Conservation (phyloP, 345 rosid genomes). For the Pistacia integerrima region DNA sequence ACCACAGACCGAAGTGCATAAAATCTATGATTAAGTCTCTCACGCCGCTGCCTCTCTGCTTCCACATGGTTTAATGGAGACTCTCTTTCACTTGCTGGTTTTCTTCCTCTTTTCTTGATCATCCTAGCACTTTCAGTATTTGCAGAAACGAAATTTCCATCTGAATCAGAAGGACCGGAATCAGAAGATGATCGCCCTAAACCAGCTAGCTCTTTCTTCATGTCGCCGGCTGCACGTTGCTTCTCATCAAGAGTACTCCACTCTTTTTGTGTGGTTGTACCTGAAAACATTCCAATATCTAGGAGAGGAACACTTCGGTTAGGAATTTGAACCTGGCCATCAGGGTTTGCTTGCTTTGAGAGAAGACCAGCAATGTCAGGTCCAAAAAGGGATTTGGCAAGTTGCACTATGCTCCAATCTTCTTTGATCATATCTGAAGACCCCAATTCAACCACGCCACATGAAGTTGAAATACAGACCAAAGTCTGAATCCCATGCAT, state of each 20-base stretch:
- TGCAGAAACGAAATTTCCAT: constrained; percentile 20
- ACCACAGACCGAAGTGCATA: constrained; percentile 80
- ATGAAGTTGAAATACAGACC: constrained; percentile 42
- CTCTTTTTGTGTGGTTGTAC: constrained; percentile 13
- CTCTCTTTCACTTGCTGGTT: constrained; percentile 40
- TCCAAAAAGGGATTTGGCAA: constrained; percentile 39
- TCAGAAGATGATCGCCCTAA: constrained; percentile 40
- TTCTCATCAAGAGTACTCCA: constrained; percentile 11
- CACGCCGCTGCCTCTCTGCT: constrained; percentile 83
- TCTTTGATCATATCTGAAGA: constrained; percentile 38
- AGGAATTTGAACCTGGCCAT: constrained; percentile 14
- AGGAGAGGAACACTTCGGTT: constrained; percentile 18
- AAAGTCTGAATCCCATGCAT: constrained; percentile 49
- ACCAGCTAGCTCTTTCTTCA: constrained; percentile 25
- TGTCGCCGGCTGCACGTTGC: not conserved
- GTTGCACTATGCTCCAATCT: constrained; percentile 40
- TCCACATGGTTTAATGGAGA: constrained; percentile 63
- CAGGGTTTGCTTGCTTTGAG: constrained; percentile 14
- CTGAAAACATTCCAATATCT: constrained; percentile 25
- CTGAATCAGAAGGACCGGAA: constrained; percentile 38
- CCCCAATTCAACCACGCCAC: constrained; percentile 63
- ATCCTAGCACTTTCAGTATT: constrained; percentile 11
- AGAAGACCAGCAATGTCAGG: constrained; percentile 14
- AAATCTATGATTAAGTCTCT: constrained; percentile 76
- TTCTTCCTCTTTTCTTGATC: constrained; percentile 38